Evolutionary conservation across 768 basidiomycete species (phyloP).

Genomic region (Suillus variegatus): DNA sequence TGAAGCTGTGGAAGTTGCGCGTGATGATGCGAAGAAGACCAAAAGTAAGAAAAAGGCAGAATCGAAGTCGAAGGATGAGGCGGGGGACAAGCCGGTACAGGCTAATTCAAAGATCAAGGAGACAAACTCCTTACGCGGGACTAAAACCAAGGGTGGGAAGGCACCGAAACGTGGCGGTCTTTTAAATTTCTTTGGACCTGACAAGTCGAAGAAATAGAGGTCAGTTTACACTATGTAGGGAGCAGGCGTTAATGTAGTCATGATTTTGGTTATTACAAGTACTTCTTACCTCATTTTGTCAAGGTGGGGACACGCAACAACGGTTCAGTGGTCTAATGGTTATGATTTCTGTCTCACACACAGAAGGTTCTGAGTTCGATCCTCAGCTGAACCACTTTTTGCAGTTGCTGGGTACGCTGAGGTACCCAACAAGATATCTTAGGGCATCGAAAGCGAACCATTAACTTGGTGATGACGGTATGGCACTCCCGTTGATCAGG

Average conservation of each 20-base stretch:
- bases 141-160: conserved; percentile 21
- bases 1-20: conserved; percentile 41
- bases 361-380: conserved; percentile 52
- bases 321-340: conserved; percentile 49
- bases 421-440: not conserved
- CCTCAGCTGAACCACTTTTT: conserved; percentile 43
- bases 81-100: conserved; percentile 25
- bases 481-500: too few species aligned
- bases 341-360: conserved; percentile 51
- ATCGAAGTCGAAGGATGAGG: conserved; percentile 19
- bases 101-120: conserved; percentile 17
- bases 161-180: conserved; percentile 27
- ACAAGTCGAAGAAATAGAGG: conserved; percentile 28
- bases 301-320: not conserved
- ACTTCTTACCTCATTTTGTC: not conserved
- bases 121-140: conserved; percentile 12
- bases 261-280: not conserved
- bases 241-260: not conserved
- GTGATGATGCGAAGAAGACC: conserved; percentile 18
- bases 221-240: not conserved
- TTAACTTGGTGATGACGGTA: too few species aligned
- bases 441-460: not conserved
- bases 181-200: conserved; percentile 35
- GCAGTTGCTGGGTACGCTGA: not conserved
- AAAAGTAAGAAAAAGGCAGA: conserved; percentile 22